Evolutionary conservation across 306 rosid species (phyloP), one percentile per base, ranked within the genome.

Genomic region (Inga oerstediana): DNA sequence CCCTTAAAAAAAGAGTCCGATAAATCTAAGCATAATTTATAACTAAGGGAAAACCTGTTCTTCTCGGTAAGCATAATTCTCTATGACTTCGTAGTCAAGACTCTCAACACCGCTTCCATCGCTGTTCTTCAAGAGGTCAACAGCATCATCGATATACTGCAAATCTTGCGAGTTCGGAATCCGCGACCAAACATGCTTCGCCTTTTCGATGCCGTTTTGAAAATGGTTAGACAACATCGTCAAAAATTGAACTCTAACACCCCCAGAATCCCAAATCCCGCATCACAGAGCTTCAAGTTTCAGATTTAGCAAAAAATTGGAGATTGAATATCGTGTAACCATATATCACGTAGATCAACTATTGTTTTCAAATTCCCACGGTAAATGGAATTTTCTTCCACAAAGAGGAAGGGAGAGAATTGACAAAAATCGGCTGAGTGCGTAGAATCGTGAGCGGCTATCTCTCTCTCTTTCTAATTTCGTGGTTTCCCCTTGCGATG

Each of bases 41-140:
- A 49, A 45, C 45, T 14, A 71, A 10, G 39, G 37, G 35, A 72
- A 49, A 54, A 93, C 99, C 98, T 96, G 99, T 69, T 96, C 99
- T 84, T 93, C 94, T 76, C 98, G 91, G 77, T 96, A 96, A 77
- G 98, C 97, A 77, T 83, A 86, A 82, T 96, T 96, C 91, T 96
- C 99, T 44, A 93, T 84, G 72, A 96, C 94, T 92, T 96, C 99
- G 61, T 96, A 96, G 93, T 96, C 99, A 54, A 96, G 94, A 81
- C 99, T 96, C 92, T 92, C 99, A n/a, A 81, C 91, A 73, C 90
- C 79, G 76, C 81, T 83, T 78, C 92, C 96, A 24, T 91, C 98
- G 82, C 72, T 86, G 79, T 84, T 90, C 87, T 89, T 91, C 61
- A 77, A 62, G 85, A 85, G 41, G 16, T 93, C 91, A 46, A 77